phyloP scores from a whole-genome alignment of 768 basidiomycete species.

The Kwoniella sp. region DNA sequence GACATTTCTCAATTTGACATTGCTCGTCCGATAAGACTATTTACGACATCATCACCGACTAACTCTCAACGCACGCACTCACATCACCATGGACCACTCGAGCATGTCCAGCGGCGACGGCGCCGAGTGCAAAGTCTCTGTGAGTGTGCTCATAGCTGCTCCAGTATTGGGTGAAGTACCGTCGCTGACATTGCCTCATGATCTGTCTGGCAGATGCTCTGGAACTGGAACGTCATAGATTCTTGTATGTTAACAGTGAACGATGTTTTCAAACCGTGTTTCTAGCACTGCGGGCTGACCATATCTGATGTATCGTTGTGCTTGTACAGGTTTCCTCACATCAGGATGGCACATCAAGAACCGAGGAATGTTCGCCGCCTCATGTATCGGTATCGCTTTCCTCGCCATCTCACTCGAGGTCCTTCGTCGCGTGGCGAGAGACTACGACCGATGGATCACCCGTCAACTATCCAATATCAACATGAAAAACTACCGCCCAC shows the following conservation, averaged over 20 bases:
- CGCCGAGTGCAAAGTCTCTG: slow-evolving; percentile 15
- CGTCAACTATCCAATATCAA: slow-evolving; percentile 17
- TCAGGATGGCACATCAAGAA: slow-evolving; percentile 48
- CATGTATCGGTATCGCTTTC: slow-evolving; percentile 51
- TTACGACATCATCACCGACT: too few relatives aligned
- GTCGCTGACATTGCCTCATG: not conserved
- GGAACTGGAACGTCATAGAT: slow-evolving; percentile 51
- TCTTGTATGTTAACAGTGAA: slow-evolving; percentile 19
- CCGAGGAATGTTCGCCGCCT: slow-evolving; percentile 48
- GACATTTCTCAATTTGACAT: too few relatives aligned
- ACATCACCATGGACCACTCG: slow-evolving; percentile 16
- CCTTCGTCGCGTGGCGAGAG: slow-evolving; percentile 42
- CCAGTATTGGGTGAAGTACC: not conserved
- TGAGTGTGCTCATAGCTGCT: slow-evolving; percentile 7
- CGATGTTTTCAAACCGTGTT: too few relatives aligned
- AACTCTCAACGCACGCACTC: too few relatives aligned
- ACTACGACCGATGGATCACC: slow-evolving; percentile 46
- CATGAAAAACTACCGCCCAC: slow-evolving; percentile 9
- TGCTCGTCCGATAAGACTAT: too few relatives aligned
- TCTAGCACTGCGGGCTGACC: too few relatives aligned
- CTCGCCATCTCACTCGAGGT: slow-evolving; percentile 51
- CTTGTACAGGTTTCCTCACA: slow-evolving; percentile 48
- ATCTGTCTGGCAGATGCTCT: slow-evolving; percentile 33
- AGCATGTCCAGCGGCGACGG: slow-evolving; percentile 4
- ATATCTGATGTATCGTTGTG: not conserved